These are phyloP conservation scores for Mortierella sp. DNA, from an alignment of 371 early-diverging fungal genomes.

Conservation along the genomic window DNA sequence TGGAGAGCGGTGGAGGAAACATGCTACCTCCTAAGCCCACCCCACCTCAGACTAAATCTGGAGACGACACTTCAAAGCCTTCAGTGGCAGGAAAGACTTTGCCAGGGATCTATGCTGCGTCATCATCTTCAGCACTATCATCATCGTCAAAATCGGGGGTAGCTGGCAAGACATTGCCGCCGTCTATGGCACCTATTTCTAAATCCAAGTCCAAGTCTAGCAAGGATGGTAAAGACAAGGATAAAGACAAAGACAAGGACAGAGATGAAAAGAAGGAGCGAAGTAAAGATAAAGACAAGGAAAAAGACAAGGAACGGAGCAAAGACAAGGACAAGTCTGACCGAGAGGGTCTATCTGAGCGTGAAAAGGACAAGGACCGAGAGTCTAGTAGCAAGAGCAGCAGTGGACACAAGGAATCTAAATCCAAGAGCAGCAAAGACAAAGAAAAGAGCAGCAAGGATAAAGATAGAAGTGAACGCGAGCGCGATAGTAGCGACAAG, in stretches of 20 bases:
- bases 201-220: slow-evolving; percentile 51
- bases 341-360: slow-evolving; percentile 16
- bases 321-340: slow-evolving; percentile 39
- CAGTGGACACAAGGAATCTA: slow-evolving; percentile 30
- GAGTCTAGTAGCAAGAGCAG: slow-evolving; percentile 26
- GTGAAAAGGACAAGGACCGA: slow-evolving; percentile 29
- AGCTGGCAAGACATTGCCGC: slow-evolving; percentile 43
- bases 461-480: slow-evolving; percentile 17
- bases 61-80: slow-evolving; percentile 17
- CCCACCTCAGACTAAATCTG: slow-evolving; percentile 20
- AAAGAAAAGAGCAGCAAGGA: slow-evolving; percentile 26
- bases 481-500: slow-evolving; percentile 11
- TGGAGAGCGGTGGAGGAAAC: slow-evolving; percentile 49
- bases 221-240: slow-evolving; percentile 36
- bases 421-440: slow-evolving; percentile 32
- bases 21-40: slow-evolving; percentile 34
- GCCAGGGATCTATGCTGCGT: slow-evolving; percentile 24
- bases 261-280: slow-evolving; percentile 16
- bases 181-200: slow-evolving; percentile 2
- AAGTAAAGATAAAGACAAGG: slow-evolving; percentile 18
- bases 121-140: slow-evolving; percentile 3
- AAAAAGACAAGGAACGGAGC: slow-evolving; percentile 19
- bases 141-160: slow-evolving; percentile 17
- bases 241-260: slow-evolving; percentile 31
- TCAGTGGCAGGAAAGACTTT: slow-evolving; percentile 27